These are phyloP conservation scores for Rubus idaeus DNA, from an alignment of 306 rosid genomes.

Conservation along the genomic window DNA sequence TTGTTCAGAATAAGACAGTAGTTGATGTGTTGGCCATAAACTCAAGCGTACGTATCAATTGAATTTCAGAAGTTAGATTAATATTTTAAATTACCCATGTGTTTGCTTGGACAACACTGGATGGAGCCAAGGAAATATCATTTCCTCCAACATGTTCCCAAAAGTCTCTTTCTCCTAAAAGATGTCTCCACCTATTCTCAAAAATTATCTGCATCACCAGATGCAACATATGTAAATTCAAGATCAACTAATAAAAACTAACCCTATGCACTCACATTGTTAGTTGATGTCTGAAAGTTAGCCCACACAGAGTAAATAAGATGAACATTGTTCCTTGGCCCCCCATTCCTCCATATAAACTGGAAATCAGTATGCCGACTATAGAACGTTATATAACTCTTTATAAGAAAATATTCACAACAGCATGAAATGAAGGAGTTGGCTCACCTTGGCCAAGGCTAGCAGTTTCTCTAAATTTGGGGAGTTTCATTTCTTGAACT, in stretches of 20 bases:
- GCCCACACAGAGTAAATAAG: conserved; percentile 95
- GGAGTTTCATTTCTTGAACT: conserved; percentile 81
- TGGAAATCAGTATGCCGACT: conserved; percentile 29
- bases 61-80: background rate
- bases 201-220: conserved; percentile 73
- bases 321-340: conserved; percentile 60
- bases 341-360: conserved; percentile 92
- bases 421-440: background rate
- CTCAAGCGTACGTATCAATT: background rate
- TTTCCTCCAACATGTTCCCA: conserved; percentile 98
- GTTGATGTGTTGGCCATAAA: background rate
- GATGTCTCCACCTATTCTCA: conserved; percentile 97
- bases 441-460: conserved; percentile 74
- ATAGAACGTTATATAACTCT: background rate
- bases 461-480: conserved; percentile 59
- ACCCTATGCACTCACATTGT: conserved; percentile 60
- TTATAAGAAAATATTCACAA: background rate
- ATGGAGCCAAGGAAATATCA: conserved; percentile 85
- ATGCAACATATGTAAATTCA: conserved; percentile 21
- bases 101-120: conserved; percentile 98
- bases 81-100: conserved; percentile 56
- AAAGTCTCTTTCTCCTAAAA: conserved; percentile 83
- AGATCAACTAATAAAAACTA: background rate
- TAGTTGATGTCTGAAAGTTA: conserved; percentile 90
- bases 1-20: background rate